A percentile compares a stretch with the other conserved stretches of the same genome.
These are phyloP conservation scores for Pyrenophora graminea DNA, from an alignment of 2,329 filamentous ascomycete genomes.

Conservation along the genomic window DNA sequence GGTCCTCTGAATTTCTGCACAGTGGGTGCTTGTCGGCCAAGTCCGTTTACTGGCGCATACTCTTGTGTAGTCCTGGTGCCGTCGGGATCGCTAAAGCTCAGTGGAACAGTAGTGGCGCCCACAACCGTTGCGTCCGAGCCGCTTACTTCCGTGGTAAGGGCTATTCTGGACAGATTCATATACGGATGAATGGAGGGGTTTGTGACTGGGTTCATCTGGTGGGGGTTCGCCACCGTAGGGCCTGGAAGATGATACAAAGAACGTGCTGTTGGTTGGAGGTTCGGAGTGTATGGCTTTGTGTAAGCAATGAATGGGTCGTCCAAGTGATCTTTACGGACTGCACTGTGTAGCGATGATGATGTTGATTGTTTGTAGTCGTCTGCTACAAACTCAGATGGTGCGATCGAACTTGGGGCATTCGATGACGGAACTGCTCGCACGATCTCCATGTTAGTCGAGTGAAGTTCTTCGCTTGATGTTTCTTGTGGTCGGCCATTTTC, in stretches of 20 bases:
- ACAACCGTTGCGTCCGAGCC: constrained; percentile 14
- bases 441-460: neutral
- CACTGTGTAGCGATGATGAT: neutral
- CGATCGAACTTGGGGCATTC: neutral
- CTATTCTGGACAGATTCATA: too few species aligned
- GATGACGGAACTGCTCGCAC: neutral
- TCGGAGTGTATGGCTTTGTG: constrained; percentile 6
- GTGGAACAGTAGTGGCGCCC: constrained; percentile 11
- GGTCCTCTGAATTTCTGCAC: constrained; percentile 44
- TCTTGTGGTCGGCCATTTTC: constrained; percentile 16
- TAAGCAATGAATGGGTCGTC: constrained; percentile 37
- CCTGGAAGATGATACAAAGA: constrained; percentile 20
- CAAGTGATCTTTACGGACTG: constrained; percentile 17
- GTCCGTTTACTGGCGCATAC: constrained; percentile 31
- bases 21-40: constrained; percentile 33
- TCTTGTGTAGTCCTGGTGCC: constrained; percentile 15
- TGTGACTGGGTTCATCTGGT: constrained; percentile 20
- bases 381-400: neutral
- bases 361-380: neutral
- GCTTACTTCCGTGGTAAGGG: too few species aligned
- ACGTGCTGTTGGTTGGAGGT: constrained; percentile 12
- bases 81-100: constrained; percentile 38
- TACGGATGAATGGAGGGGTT: constrained; percentile 18
- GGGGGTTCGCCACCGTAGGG: constrained; percentile 30
- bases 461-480: neutral